Evolutionary conservation across 108 stramenopile genomes (phyloP), one percentile per base, ranked within the genome.

Genomic region (Pseudonitzschia multistriata): DNA sequence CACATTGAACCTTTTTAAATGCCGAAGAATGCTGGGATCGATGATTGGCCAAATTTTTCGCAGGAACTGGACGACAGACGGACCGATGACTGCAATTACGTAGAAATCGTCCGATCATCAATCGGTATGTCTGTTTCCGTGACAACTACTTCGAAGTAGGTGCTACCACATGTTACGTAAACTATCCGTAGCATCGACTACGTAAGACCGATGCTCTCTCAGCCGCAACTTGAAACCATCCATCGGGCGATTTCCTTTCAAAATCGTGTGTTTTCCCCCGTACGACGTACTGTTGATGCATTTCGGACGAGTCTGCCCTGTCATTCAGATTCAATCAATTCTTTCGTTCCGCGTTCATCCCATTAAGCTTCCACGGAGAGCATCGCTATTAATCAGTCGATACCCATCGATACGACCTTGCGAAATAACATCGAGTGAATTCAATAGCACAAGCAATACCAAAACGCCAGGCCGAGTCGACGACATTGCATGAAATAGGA

Each of bases 161-260:
- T n/a, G n/a, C n/a, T n/a, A 45, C 42, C 42, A 45, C 15, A 45
- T 17, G 42, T 17, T 1, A 13, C 42, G 2, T 1, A 6, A 13
- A 45, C 3, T 13, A 6, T 45, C 13, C 42, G 42, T 13, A 45
- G n/a, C n/a, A n/a, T n/a, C 42, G 42, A 45, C 42, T 45, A 45
- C 42, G 42, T 45, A 45, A 45, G 42, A 52, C 11, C 15, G 2
- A 19, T 22, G 22, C 50, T 5, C 21, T 52, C 24, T 52, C 22
- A 52, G 21, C 24, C 50, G 21, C 50, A 52, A 52, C 24, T 52
- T 52, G 50, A 52, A 52, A 25, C 50, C 50, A 52, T 52, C 50
- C 50, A 52, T 52, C 50, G 50, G 24, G 22, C 8, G 25, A 52
- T 24, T 3, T n/a, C 2, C n/a, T 24, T 25, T 2, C 21, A 52